Evolutionary conservation across 2,329 filamentous ascomycete species (phyloP).

Genomic region (Penicillium sp.): DNA sequence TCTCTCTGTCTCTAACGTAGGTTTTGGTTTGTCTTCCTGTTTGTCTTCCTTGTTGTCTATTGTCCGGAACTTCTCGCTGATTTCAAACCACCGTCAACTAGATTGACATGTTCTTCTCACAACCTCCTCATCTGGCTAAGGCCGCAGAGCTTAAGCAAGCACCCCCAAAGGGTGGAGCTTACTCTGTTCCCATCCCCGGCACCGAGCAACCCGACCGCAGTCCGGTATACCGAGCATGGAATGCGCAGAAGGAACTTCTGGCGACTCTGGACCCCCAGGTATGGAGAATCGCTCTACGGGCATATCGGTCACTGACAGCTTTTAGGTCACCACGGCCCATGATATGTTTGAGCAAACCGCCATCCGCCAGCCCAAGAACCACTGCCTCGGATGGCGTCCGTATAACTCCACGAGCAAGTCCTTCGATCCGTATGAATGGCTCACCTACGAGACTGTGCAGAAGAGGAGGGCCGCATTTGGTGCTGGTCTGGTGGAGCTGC

Average conservation of each 20-base stretch:
- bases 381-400: conserved; percentile 75
- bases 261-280: conserved; percentile 69
- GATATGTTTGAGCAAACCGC: conserved; percentile 74
- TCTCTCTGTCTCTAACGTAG: background rate
- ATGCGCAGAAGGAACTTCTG: conserved; percentile 69
- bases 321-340: conserved; percentile 64
- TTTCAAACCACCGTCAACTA: background rate
- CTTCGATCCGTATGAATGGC: conserved; percentile 77
- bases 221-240: conserved; percentile 80
- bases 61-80: background rate
- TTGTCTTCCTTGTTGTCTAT: no score
- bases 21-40: background rate
- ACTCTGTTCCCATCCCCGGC: conserved; percentile 74
- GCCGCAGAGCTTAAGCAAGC: conserved; percentile 56
- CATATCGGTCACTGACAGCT: background rate
- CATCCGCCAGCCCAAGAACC: conserved; percentile 62
- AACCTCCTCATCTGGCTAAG: conserved; percentile 36
- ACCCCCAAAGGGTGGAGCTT: conserved; percentile 73
- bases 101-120: conserved; percentile 40
- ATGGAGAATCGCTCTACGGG: conserved; percentile 14
- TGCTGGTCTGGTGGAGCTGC: conserved; percentile 78
- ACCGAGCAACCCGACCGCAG: conserved; percentile 71
- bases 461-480: conserved; percentile 80
- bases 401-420: conserved; percentile 73
- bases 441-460: conserved; percentile 77